These are phyloP conservation scores for Suillus luteus DNA, from an alignment of 768 basidiomycete species.

Conservation along the genomic window DNA sequence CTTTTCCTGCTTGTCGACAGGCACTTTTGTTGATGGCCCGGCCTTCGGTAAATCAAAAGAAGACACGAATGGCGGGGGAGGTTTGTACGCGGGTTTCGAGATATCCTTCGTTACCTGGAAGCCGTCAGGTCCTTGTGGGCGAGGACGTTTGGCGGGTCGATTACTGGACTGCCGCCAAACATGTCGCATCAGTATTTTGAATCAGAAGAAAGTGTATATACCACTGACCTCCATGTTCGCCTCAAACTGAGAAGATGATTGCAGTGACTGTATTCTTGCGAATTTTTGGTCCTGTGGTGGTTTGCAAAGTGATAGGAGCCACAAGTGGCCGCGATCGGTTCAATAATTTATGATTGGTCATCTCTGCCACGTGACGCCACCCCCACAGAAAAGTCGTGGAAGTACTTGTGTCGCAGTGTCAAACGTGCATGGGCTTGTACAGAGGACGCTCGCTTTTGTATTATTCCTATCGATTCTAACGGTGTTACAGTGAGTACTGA, in stretches of 20 bases:
- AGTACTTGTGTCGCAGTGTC: too few relatives aligned
- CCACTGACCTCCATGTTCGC: constrained; percentile 13
- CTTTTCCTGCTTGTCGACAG: background rate
- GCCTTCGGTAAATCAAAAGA: constrained; percentile 22
- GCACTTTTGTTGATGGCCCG: background rate
- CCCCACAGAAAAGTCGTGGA: too few relatives aligned
- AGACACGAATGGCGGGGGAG: constrained; percentile 31
- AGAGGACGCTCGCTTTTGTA: background rate
- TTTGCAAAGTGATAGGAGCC: background rate
- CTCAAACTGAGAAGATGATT: background rate
- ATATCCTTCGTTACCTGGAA: constrained; percentile 26
- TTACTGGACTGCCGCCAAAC: background rate
- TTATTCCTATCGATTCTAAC: background rate
- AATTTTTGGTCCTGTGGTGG: background rate
- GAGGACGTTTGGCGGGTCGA: constrained; percentile 14
- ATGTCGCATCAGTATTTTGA: background rate
- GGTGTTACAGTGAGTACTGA: background rate
- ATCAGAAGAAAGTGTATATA: too few relatives aligned
- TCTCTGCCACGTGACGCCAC: background rate
- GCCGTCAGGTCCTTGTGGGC: constrained; percentile 29
- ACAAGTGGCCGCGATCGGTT: background rate
- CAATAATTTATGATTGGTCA: background rate
- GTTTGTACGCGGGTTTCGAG: constrained; percentile 21
- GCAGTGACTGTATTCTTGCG: background rate
- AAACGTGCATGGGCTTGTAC: background rate